Evolutionary conservation across 2,329 filamentous ascomycete species (phyloP).

Genomic region (Simplicillium aogashimaense): DNA sequence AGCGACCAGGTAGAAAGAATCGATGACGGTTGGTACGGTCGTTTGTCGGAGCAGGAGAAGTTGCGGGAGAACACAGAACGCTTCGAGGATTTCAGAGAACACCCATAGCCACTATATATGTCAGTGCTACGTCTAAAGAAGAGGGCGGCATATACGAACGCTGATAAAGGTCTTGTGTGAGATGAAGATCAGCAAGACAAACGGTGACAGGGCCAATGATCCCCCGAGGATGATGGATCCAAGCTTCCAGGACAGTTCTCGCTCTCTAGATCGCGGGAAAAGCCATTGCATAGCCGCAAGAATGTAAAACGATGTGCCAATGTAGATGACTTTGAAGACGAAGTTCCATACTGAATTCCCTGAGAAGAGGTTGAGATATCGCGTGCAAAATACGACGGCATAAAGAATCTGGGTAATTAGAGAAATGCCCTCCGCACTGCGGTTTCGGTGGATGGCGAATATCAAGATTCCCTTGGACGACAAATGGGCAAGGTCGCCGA

Average conservation of each 20-base stretch:
- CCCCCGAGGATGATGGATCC: constrained; percentile 59
- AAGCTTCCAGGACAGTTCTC: constrained; percentile 89
- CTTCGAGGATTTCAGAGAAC: constrained; percentile 88
- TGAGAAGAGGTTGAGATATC: constrained; percentile 75
- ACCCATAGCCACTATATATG: constrained; percentile 61
- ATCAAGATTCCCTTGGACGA: constrained; percentile 85
- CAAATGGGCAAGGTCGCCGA: constrained; percentile 77
- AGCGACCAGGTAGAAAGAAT: constrained; percentile 88
- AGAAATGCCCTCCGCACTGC: constrained; percentile 82
- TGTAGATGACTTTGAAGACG: constrained; percentile 83
- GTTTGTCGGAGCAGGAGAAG: constrained; percentile 87
- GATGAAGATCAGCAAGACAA: constrained; percentile 62
- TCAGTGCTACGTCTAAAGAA: neutral
- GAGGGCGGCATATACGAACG: constrained; percentile 25
- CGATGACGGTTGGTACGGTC: constrained; percentile 90
- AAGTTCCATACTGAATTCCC: constrained; percentile 57
- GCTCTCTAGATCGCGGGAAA: constrained; percentile 79
- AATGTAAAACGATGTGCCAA: constrained; percentile 74
- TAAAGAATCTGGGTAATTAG: constrained; percentile 88
- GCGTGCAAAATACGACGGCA: constrained; percentile 71
- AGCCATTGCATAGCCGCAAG: constrained; percentile 79
- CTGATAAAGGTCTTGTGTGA: constrained; percentile 35
- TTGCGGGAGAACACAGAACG: constrained; percentile 81
- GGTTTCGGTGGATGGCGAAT: constrained; percentile 80
- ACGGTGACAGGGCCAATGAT: constrained; percentile 58